A percentile compares a stretch with the other conserved stretches of the same genome.
Conservation (phyloP, 2,329 filamentous ascomycete species). For the Ascochyta rabiei region DNA sequence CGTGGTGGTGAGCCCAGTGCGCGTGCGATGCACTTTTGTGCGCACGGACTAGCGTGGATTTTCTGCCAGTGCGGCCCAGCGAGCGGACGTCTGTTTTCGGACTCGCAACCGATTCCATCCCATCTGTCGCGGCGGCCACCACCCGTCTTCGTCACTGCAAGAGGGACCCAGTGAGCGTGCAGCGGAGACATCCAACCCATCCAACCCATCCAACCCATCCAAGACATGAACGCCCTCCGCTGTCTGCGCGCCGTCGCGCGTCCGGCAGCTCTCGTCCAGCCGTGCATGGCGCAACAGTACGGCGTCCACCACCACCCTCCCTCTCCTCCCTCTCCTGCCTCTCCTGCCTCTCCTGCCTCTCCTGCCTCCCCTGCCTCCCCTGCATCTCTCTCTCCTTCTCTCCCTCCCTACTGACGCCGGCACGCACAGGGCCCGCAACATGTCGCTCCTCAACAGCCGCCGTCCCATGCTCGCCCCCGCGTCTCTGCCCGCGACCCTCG, state of each 20-base stretch:
- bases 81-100: conserved; percentile 15
- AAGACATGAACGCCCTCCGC: conserved; percentile 42
- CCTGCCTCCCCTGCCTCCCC: no score
- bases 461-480: conserved; percentile 34
- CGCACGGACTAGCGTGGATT: conserved; percentile 14
- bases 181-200: no score
- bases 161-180: no score
- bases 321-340: neutral
- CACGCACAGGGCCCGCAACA: conserved; percentile 13
- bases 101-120: neutral
- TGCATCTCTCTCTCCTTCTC: neutral
- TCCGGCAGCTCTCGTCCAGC: conserved; percentile 28
- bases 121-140: neutral
- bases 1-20: neutral
- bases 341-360: no score
- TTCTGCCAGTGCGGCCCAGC: conserved; percentile 22
- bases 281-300: conserved; percentile 33
- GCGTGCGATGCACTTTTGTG: conserved; percentile 27
- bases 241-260: conserved; percentile 38
- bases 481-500: conserved; percentile 22
- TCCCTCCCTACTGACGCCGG: neutral
- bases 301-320: conserved; percentile 9
- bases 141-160: neutral
- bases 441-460: conserved; percentile 38
- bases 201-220: no score